A percentile compares a stretch with the other conserved stretches of the same genome.
Evolutionary conservation across 139 green algal genomes (phyloP).

Genomic region (Picochlorum sp.): DNA sequence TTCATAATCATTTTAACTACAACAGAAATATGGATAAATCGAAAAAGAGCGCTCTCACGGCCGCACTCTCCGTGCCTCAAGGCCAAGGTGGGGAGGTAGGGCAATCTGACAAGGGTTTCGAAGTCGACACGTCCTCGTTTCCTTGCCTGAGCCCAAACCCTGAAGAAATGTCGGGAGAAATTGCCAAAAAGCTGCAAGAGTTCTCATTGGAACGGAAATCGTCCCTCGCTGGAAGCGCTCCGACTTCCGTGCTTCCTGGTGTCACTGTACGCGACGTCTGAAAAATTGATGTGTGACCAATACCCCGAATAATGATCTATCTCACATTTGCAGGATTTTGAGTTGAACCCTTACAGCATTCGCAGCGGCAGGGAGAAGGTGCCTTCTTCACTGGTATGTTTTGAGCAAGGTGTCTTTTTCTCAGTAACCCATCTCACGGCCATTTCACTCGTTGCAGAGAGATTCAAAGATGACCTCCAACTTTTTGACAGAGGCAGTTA

Average conservation of each 20-base stretch:
- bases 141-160: too few relatives aligned
- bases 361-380: slow-evolving; percentile 50
- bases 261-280: neutral
- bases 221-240: slow-evolving; percentile 11
- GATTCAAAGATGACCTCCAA: slow-evolving; percentile 30
- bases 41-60: slow-evolving; percentile 16
- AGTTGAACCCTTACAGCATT: slow-evolving; percentile 52
- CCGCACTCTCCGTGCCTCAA: slow-evolving; percentile 1
- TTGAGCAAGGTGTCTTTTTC: neutral
- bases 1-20: neutral
- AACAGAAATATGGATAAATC: slow-evolving; percentile 1
- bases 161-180: neutral
- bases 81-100: too few relatives aligned
- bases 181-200: neutral
- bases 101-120: too few relatives aligned
- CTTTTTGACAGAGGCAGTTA: slow-evolving; percentile 52
- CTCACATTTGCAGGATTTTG: slow-evolving; percentile 42
- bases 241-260: neutral
- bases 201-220: neutral
- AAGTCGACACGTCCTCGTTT: too few relatives aligned
- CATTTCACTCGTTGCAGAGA: neutral
- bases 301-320: neutral
- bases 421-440: too few relatives aligned
- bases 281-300: too few relatives aligned
- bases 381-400: slow-evolving; percentile 32